Conservation (phyloP, 1,284 basidiomycete species). For the Macrocybe sp. region DNA sequence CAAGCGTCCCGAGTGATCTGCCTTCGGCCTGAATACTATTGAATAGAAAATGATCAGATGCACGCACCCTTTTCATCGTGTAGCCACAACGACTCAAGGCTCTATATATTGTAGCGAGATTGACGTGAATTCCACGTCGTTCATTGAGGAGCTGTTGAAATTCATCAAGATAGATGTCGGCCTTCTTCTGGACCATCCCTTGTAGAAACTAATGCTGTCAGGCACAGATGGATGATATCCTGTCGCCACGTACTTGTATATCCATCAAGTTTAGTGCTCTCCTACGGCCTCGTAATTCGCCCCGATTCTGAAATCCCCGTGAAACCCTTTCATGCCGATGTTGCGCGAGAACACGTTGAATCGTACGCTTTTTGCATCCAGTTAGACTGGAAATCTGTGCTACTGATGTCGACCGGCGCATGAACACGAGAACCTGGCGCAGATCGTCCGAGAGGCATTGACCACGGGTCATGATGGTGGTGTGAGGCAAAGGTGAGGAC, state of each 20-base stretch:
- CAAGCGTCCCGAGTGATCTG: slow-evolving; percentile 9
- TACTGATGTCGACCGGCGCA: neutral
- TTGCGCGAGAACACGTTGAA: neutral
- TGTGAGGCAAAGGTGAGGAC: no score
- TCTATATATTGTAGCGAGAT: slow-evolving; percentile 11
- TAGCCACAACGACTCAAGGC: slow-evolving; percentile 11
- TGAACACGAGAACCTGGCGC: slow-evolving; percentile 1
- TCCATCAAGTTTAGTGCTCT: neutral
- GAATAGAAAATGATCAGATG: neutral
- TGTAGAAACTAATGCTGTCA: slow-evolving; percentile 11
- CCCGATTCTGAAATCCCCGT: neutral
- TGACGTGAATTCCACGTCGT: slow-evolving; percentile 7
- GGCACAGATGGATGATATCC: no score
- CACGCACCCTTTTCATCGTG: slow-evolving; percentile 15
- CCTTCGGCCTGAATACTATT: neutral
- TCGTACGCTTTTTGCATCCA: slow-evolving; percentile 3
- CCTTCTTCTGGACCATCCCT: slow-evolving; percentile 6
- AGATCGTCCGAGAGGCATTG: slow-evolving; percentile 1
- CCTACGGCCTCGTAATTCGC: neutral
- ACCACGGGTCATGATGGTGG: slow-evolving; percentile 2
- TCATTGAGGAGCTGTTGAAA: slow-evolving; percentile 13
- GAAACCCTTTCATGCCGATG: neutral
- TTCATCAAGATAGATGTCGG: slow-evolving; percentile 17
- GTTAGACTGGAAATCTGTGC: neutral
- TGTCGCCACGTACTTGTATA: slow-evolving; percentile 3